Base-by-base conservation (phyloP, 805 yeast genomes). In the Lachancea sp. region DNA sequence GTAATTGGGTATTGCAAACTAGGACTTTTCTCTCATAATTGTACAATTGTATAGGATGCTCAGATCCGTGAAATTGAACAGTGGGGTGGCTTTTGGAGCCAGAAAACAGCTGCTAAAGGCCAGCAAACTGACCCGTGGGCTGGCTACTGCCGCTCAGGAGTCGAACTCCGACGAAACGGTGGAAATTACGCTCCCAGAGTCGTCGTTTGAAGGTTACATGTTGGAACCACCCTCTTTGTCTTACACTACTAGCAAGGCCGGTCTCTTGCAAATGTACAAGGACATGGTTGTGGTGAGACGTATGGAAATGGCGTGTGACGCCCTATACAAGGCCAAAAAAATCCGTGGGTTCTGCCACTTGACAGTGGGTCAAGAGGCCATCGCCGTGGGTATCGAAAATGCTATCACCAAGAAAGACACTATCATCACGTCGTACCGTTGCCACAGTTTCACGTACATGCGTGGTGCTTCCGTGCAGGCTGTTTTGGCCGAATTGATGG, bases 251-350 rank as follows among this genome's bases (percentile, higher is more conserved):
- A 81, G 86, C 59, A 89, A 88, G 77, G 75, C 78, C 42, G 77
- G 82, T 46, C 70, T 93, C 58, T 73, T 93, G 61, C 81, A 89
- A 64, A 88, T 93, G 96, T 93, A 90, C 80, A 85, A 88, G 73
- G 95, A 91, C 66, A 90, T 93, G 98, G 80, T 84, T 56, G 71
- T 83, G 55, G 81, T 91, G 66, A 82, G 95, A 78, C 85, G 99
- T 72, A 82, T 93, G 93, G 99, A 93, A 75, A 91, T 93, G 96
- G 95, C 96, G 35, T 81, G 98, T 50, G 99, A 93, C 67, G 98
- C 97, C 27, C 75, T 93, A 54, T 93, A 93, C 77, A 93, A 93
- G 76, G 96, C 98, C 61, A 93, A 93, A 77, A 89, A 91, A 74
- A 90, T 93, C 63, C 81, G 98, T 75, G 99, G 99, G 59, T 93